These are phyloP conservation scores for Suillus spraguei DNA, from an alignment of 768 basidiomycete species.

Conservation along the genomic window DNA sequence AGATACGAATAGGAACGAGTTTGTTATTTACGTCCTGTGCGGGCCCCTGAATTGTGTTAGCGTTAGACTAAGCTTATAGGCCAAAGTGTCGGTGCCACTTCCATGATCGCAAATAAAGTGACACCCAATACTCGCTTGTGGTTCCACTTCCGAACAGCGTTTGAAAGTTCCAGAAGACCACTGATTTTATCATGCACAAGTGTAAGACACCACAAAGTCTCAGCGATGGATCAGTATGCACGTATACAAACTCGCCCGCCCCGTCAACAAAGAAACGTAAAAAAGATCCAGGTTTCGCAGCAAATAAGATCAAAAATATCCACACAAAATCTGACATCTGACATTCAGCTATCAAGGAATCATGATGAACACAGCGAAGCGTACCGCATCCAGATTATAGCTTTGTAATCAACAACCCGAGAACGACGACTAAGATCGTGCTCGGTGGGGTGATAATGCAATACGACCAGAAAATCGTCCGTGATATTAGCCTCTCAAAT, in stretches of 20 bases:
- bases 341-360: neutral
- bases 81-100: neutral
- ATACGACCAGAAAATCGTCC: conserved; percentile 94
- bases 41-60: neutral
- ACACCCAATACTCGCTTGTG: neutral
- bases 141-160: neutral
- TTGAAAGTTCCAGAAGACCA: neutral
- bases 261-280: neutral
- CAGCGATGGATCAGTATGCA: neutral
- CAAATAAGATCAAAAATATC: neutral
- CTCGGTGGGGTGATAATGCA: conserved; percentile 85
- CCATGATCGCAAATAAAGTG: too few relatives aligned
- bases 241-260: neutral
- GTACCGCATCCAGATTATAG: conserved; percentile 33
- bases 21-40: neutral
- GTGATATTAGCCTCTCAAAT: conserved; percentile 88
- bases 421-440: conserved; percentile 75
- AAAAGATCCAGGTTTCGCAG: neutral
- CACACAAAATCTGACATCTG: neutral
- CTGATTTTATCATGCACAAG: neutral
- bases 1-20: neutral
- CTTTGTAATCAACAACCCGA: conserved; percentile 67
- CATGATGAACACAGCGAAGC: neutral
- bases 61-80: neutral
- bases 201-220: neutral